Conservation (phyloP, 139 green algal genomes). For the Micromonas pusilla region DNA sequence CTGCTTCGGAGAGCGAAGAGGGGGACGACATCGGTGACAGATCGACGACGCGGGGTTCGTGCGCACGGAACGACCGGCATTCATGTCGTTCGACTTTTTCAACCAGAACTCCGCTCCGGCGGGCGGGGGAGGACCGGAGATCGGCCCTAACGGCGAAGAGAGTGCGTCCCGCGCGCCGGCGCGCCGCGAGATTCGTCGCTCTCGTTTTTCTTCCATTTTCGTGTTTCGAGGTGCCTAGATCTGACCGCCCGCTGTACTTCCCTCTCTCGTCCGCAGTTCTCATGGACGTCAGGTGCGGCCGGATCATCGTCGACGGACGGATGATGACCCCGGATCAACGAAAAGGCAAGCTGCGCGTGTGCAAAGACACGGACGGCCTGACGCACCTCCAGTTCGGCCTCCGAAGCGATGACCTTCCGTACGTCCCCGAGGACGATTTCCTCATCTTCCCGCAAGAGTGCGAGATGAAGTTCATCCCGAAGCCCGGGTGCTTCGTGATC, state of each 20-base stretch:
- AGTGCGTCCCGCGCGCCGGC: background rate
- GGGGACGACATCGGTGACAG: too few relatives aligned
- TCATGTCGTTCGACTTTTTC: background rate
- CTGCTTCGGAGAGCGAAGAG: too few relatives aligned
- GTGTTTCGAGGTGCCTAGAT: background rate
- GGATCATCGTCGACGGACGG: background rate
- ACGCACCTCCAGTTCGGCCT: background rate
- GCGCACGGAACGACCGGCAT: background rate
- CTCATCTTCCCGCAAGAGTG: slow-evolving; percentile 19
- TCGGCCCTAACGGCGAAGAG: background rate
- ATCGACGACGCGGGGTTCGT: background rate
- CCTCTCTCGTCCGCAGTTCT: too few relatives aligned
- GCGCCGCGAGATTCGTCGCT: background rate
- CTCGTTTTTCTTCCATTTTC: background rate
- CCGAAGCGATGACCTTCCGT: background rate
- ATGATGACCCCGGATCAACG: slow-evolving; percentile 2
- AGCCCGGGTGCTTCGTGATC: slow-evolving; percentile 13
- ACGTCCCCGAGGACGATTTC: slow-evolving; percentile 11
- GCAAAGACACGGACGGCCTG: background rate
- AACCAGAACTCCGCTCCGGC: background rate
- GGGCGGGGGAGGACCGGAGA: background rate
- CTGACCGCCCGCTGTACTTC: too few relatives aligned
- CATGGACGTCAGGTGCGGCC: background rate
- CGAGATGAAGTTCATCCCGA: slow-evolving; percentile 5
- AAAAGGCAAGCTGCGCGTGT: slow-evolving; percentile 1